Evolutionary conservation across 352 stramenopile species (phyloP).

Genomic region (Phytophthora syringae): DNA sequence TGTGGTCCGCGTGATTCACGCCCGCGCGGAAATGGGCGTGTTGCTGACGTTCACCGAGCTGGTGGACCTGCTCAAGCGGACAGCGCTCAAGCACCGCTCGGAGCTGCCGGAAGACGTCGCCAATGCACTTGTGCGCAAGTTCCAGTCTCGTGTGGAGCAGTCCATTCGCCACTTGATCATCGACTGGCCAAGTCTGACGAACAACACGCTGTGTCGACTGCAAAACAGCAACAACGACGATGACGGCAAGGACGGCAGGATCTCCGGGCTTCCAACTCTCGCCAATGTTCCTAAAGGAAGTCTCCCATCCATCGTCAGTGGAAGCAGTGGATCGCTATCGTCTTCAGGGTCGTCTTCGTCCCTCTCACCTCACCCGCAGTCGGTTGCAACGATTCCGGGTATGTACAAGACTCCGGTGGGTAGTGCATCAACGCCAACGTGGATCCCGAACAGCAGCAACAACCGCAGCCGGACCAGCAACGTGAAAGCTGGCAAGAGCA

Average conservation of each 20-base stretch:
- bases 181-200: conserved; percentile 52
- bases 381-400: conserved; percentile 11
- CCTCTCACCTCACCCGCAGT: conserved; percentile 26
- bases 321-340: conserved; percentile 30
- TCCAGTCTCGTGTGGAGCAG: conserved; percentile 66
- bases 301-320: conserved; percentile 18
- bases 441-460: conserved; percentile 6
- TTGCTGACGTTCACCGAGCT: conserved; percentile 76
- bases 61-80: conserved; percentile 65
- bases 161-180: conserved; percentile 70
- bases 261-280: conserved; percentile 1
- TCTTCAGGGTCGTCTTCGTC: conserved; percentile 32
- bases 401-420: conserved; percentile 6
- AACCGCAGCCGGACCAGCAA: conserved; percentile 3
- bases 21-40: conserved; percentile 72
- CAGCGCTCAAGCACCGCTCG: conserved; percentile 62
- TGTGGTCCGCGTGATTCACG: conserved; percentile 72
- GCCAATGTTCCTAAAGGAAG: conserved; percentile 13
- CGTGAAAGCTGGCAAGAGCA: neutral
- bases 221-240: conserved; percentile 15
- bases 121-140: conserved; percentile 48
- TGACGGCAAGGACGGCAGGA: conserved; percentile 22
- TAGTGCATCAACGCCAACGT: conserved; percentile 1
- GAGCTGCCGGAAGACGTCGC: conserved; percentile 47
- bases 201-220: conserved; percentile 51